Percentiles rank a stretch among this genome's conserved stretches.
Evolutionary conservation across 495 filamentous ascomycete genomes (phyloP).

Genomic region (Sporormia fimetaria): DNA sequence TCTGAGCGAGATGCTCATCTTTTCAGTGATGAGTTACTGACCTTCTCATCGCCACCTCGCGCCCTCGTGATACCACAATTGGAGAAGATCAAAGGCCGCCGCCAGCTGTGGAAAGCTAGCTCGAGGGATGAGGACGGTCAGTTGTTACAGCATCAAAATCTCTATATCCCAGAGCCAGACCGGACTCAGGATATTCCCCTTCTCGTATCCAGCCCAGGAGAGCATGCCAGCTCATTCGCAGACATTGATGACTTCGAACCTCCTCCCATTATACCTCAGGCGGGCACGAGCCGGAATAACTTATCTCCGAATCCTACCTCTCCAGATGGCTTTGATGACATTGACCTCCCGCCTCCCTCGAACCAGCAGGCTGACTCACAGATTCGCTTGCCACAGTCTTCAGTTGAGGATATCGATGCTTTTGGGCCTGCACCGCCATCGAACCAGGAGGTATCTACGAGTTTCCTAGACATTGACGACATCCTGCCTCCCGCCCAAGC

Average conservation of each 20-base stretch:
- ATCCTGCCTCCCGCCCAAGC: conserved; percentile 4
- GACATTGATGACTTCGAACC: conserved; percentile 7
- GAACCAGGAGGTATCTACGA: conserved; percentile 1
- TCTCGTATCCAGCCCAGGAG: conserved; percentile 4
- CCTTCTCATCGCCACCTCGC: no score
- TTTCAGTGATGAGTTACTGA: background rate
- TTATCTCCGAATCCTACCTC: conserved; percentile 1
- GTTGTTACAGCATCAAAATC: conserved; percentile 2
- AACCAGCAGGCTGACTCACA: no score
- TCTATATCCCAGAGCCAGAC: conserved; percentile 10
- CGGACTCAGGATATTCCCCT: conserved; percentile 10
- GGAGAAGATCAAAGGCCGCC: conserved; percentile 9
- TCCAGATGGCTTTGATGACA: no score
- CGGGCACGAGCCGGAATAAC: background rate
- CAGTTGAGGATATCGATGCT: conserved; percentile 10
- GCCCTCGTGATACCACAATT: conserved; percentile 2
- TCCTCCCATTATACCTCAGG: background rate
- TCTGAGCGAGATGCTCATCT: conserved; percentile 35
- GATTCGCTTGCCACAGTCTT: background rate
- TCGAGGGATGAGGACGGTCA: conserved; percentile 13
- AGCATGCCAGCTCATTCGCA: conserved; percentile 3
- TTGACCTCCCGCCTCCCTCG: no score
- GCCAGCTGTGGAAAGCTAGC: conserved; percentile 18
- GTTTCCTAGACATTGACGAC: conserved; percentile 19
- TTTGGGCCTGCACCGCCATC: conserved; percentile 6